Base-by-base conservation (phyloP, 495 filamentous ascomycete genomes). In the Chaetomidium leptoderma region DNA sequence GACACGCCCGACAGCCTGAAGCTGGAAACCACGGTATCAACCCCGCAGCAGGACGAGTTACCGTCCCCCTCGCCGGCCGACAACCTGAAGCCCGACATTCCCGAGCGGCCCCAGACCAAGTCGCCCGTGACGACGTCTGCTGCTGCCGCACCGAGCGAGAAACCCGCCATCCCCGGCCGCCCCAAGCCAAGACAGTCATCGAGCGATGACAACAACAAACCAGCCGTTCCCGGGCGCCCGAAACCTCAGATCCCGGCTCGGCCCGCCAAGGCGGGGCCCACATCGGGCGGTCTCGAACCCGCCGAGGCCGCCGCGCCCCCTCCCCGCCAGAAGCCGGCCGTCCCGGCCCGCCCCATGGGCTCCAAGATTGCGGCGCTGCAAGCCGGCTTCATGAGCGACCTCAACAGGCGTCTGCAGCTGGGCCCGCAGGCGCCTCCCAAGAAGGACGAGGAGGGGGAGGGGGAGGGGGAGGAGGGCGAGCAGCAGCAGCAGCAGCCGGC, bases 351-450 rank as follows among this genome's bases (percentile, higher is more conserved):
- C 30, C 90, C 91, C 0, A 76, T 78, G 40, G 90, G 89, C 4
- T 77, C 82, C 42, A 97, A 97, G 74, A 93, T 98, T 65, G 90
- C 91, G 16, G 89, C 91, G 23, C 67, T 97, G 50, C 90, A 93
- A 72, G 87, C 87, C 16, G 91, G 89, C 4, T 97, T 97, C 72
- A 81, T 97, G 75, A 87, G 81, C 29, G 92, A 97, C 66, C 73
- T 98, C 37, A 93, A 97, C 68, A 88, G 86, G 16, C 84, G 90
- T 16, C 76, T 98, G 37, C 85, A 88, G 69, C 70, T 91, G 7
- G 93, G 95, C 14, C 92, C 90, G 13, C 85, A 87, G 60, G 81
- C 74, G 19, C 84, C 84, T 53, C 9, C 47, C 0, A 65, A 67
- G 62, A 88, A 89, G 74, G 83, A 88, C 63, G 88, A 89, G 61